Evolutionary conservation across 495 filamentous ascomycete genomes (phyloP), one percentile per base, ranked within the genome.

Genomic region (Articulospora tetracladia): DNA sequence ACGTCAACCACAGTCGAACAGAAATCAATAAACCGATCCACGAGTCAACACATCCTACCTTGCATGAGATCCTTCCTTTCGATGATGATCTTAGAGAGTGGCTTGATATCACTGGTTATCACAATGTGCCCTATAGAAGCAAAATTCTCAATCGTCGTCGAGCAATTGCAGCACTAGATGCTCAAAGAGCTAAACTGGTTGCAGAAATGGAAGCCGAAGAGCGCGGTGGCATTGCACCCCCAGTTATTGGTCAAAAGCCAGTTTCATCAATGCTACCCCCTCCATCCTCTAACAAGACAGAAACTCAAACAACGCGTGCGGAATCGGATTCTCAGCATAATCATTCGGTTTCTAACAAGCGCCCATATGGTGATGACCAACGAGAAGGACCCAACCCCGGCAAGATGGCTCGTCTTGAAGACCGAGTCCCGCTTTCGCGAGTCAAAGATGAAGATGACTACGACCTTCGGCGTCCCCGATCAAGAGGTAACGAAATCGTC

Each of bases 21-120:
- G 62, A 58, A 6, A 34, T 22, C 36, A 59, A 52, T 50, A 23
- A 19, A n/a, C 20, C 23, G 19, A 7, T 4, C 24, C 49, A 26
- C 49, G 41, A 47, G 24, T 12, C 11, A 48, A 48, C 48, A 48
- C 25, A 17, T 36, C 56, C 61, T 20, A 64, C 51, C 0, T 57
- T 69, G 13, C 20, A 3, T 27, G 34, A 63, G 7, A 0, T 68
- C 1, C 30, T 66, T 17, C 57, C 57, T 34, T 23, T 66, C 1
- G 68, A 77, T 48, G 68, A 70, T 48, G 83, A 86, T 60, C 66
- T 88, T 20, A 68, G 74, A 50, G 81, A 86, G 54, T 88, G 83
- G 82, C 76, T 88, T 28, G 76, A 80, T 28, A 69, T 85, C 48
- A 88, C 85, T 20, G 76, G 79, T 27, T 88, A 80, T 66, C 74